Conservation (phyloP, 345 rosid species). For the Heritiera littoralis region DNA sequence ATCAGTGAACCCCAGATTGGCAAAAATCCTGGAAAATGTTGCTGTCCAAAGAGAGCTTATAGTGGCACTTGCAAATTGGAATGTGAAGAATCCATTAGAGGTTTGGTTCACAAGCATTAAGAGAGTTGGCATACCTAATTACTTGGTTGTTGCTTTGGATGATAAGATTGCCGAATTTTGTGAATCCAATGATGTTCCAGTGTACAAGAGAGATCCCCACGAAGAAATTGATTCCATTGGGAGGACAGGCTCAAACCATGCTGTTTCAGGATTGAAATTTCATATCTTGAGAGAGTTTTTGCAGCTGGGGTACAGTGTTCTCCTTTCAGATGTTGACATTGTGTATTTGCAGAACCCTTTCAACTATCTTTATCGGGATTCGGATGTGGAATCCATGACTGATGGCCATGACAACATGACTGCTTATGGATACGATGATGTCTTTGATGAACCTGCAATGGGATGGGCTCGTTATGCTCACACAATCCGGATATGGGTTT, state of each 20-base stretch:
- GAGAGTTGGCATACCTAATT: too few relatives aligned
- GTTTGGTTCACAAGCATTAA: too few relatives aligned
- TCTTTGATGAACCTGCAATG: constrained; percentile 87
- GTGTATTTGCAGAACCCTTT: constrained; percentile 89
- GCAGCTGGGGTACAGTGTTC: constrained; percentile 73
- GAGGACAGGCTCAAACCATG: constrained; percentile 82
- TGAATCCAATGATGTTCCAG: constrained; percentile 69
- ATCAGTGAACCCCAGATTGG: too few relatives aligned
- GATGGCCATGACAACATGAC: constrained; percentile 86
- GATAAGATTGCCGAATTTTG: too few relatives aligned
- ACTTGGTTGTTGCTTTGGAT: too few relatives aligned
- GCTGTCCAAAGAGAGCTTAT: too few relatives aligned
- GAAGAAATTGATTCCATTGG: constrained; percentile 69
- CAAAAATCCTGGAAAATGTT: too few relatives aligned
- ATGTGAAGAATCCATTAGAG: too few relatives aligned
- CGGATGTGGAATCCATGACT: constrained; percentile 93
- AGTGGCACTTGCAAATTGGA: too few relatives aligned
- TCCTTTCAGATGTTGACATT: constrained; percentile 45
- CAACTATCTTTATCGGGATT: constrained; percentile 75
- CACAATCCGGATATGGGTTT: constrained; percentile 96
- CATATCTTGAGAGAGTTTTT: constrained; percentile 85
- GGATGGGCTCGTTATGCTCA: constrained; percentile 99
- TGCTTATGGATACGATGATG: constrained; percentile 86
- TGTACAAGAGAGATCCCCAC: constrained; percentile 79
- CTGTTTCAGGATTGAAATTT: constrained; percentile 90